These are phyloP conservation scores for Xylaria sp. DNA, from an alignment of 495 filamentous ascomycete genomes.

Conservation along the genomic window DNA sequence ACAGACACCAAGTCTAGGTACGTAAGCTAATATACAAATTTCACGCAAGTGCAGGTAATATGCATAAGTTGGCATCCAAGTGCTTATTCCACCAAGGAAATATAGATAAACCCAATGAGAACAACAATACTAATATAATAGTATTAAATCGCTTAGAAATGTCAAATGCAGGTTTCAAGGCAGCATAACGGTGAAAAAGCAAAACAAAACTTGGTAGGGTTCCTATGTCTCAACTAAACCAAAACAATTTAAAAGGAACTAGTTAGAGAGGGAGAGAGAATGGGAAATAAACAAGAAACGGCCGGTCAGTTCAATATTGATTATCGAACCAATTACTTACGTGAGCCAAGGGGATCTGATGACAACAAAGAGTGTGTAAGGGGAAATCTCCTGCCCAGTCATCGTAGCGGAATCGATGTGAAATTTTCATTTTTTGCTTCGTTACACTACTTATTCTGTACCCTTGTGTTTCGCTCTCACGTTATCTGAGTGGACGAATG, in stretches of 20 bases:
- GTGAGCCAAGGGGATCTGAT: slow-evolving; percentile 8
- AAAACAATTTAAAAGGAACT: not conserved
- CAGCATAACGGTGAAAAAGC: not conserved
- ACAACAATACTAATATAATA: not conserved
- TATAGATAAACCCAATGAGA: not conserved
- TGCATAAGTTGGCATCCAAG: not conserved
- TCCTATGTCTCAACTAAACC: not conserved
- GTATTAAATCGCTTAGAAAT: not conserved
- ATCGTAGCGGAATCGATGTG: not conserved
- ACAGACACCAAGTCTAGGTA: not conserved
- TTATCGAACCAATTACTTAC: not conserved
- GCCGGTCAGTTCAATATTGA: not conserved
- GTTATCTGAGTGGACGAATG: not conserved
- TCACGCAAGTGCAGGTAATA: not conserved
- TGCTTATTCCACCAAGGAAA: not conserved
- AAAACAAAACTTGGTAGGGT: not conserved
- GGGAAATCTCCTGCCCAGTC: not conserved
- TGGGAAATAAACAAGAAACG: slow-evolving; percentile 2
- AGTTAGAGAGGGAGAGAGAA: not conserved
- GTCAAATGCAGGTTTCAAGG: not conserved
- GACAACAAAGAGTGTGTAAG: not conserved
- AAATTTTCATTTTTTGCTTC: slow-evolving; percentile 2
- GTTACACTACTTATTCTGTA: slow-evolving; percentile 7
- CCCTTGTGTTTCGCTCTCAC: slow-evolving; percentile 7
- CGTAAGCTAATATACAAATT: not conserved